Conservation (phyloP, 768 basidiomycete species). For the Phaeotremella fagi region DNA sequence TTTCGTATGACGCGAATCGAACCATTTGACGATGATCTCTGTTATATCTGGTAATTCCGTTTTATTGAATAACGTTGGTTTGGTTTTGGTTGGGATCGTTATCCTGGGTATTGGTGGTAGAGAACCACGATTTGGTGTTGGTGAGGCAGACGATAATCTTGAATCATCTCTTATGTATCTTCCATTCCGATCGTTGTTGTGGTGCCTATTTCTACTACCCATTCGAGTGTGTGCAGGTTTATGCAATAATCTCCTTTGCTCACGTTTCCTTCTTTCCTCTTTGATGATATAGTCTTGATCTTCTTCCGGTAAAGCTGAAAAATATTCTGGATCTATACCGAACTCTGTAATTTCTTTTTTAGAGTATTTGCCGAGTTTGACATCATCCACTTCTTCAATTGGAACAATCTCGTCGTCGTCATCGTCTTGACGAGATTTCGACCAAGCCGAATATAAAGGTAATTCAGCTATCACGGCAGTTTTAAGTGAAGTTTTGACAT, state of each 20-base stretch:
- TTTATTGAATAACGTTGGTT: conserved; percentile 27
- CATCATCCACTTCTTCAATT: conserved; percentile 12
- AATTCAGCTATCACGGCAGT: conserved; percentile 25
- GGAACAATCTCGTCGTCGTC: conserved; percentile 15
- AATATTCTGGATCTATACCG: conserved; percentile 70
- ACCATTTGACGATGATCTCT: conserved; percentile 68
- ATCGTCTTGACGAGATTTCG: conserved; percentile 15
- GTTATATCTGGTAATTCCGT: conserved; percentile 70
- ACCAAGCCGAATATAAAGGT: conserved; percentile 33
- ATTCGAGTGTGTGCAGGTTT: conserved; percentile 20
- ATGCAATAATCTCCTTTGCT: conserved; percentile 25
- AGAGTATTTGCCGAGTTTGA: conserved; percentile 50
- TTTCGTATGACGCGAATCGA: conserved; percentile 58
- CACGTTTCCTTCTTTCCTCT: conserved; percentile 27
- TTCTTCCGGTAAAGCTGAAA: conserved; percentile 59
- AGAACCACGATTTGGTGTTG: conserved; percentile 48
- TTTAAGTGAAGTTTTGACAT: conserved; percentile 34
- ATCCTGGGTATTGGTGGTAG: conserved; percentile 10
- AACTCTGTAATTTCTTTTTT: conserved; percentile 61
- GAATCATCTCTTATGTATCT: conserved; percentile 8
- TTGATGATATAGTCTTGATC: conserved; percentile 73
- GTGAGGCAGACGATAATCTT: conserved; percentile 26
- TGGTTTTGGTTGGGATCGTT: conserved; percentile 10
- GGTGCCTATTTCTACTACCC: conserved; percentile 14
- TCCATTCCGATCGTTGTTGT: too few relatives aligned